Conservation (phyloP, 768 basidiomycete genomes). For the Bullera alba region DNA sequence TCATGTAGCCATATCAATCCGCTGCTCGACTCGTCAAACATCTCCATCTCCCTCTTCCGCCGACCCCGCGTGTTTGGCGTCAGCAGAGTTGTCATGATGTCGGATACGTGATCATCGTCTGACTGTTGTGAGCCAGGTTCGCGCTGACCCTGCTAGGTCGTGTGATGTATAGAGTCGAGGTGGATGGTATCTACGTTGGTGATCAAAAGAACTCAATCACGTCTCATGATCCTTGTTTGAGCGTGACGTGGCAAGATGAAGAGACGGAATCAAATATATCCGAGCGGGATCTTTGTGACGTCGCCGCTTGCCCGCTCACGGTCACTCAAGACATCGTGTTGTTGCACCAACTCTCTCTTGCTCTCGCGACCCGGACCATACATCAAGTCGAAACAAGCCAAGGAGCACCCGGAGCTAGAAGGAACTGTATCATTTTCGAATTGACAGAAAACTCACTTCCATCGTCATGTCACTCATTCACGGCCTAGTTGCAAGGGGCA, state of each 20-base stretch:
- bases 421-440: too few species aligned
- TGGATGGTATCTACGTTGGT: background rate
- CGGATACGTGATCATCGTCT: background rate
- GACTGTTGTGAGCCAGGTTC: background rate
- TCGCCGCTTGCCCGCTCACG: background rate
- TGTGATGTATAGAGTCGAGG: background rate
- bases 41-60: conserved; percentile 24
- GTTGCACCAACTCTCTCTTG: too few species aligned
- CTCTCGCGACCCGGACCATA: too few species aligned
- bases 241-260: background rate
- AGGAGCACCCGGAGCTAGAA: too few species aligned
- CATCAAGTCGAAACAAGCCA: too few species aligned
- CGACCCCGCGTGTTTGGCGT: conserved; percentile 31
- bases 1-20: conserved; percentile 25
- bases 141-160: background rate
- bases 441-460: too few species aligned
- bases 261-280: background rate
- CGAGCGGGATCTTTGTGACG: background rate
- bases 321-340: too few species aligned
- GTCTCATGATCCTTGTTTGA: background rate
- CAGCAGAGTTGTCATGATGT: conserved; percentile 11
- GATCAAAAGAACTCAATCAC: background rate
- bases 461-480: conserved; percentile 57
- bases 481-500: conserved; percentile 70
- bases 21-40: conserved; percentile 10